Evolutionary conservation across 192 early-diverging fungal species (phyloP).

Genomic region (Podila verticillata): DNA sequence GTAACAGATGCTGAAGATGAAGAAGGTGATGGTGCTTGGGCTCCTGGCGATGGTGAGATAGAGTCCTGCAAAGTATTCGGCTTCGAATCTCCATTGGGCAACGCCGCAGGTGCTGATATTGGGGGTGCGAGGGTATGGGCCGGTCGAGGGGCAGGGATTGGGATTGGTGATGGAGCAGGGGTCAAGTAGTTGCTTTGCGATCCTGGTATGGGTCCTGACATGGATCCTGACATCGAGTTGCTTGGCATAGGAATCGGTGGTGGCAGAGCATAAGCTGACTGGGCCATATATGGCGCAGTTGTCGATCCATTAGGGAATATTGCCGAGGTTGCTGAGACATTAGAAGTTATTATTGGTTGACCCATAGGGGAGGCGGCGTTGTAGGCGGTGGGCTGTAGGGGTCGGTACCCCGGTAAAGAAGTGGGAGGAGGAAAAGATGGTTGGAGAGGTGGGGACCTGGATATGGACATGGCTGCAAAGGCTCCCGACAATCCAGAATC

Average conservation of each 20-base stretch:
- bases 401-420: conserved; percentile 7
- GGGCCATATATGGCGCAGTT: neutral
- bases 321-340: neutral
- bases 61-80: neutral
- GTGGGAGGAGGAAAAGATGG: neutral
- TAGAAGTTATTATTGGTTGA: neutral
- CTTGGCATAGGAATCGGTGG: neutral
- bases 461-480: conserved; percentile 11
- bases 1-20: conserved; percentile 6
- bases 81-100: conserved; percentile 24
- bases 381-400: conserved; percentile 30
- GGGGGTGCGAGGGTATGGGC: neutral
- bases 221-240: neutral
- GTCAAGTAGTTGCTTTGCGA: neutral
- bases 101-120: neutral
- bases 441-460: neutral
- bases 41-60: neutral
- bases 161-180: neutral
- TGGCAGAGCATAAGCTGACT: neutral
- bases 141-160: neutral
- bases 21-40: conserved; percentile 19
- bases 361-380: neutral
- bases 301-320: too few species aligned
- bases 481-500: neutral
- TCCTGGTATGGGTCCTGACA: neutral